These are phyloP conservation scores for Micromonas pusilla DNA, from an alignment of 139 green algal genomes.

Conservation along the genomic window DNA sequence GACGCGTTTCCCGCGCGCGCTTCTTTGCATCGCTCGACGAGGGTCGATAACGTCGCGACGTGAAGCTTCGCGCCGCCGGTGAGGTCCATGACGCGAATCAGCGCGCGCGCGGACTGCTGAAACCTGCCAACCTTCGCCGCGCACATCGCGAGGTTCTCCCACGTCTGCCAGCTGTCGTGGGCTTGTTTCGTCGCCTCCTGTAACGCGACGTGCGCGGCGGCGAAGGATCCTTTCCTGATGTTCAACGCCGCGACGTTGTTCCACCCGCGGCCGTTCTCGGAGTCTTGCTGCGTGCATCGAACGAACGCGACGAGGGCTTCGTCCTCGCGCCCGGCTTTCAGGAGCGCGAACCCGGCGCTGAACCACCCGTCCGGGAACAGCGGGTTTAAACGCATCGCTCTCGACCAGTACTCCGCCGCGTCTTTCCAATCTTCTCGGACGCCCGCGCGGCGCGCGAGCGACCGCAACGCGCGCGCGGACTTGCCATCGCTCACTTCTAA, in stretches of 20 bases:
- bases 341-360: conserved; percentile 62
- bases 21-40: conserved; percentile 24
- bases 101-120: background rate
- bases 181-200: conserved; percentile 63
- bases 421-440: conserved; percentile 44
- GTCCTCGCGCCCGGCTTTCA: conserved; percentile 48
- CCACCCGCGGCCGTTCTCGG: conserved; percentile 83
- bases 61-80: conserved; percentile 44
- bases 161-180: conserved; percentile 77
- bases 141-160: conserved; percentile 77
- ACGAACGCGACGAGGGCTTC: conserved; percentile 60
- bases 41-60: conserved; percentile 22
- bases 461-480: conserved; percentile 60
- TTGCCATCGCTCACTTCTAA: conserved; percentile 59
- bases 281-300: conserved; percentile 66
- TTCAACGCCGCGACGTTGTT: conserved; percentile 86
- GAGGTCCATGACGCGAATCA: conserved; percentile 46
- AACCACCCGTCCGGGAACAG: conserved; percentile 86
- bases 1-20: background rate
- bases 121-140: conserved; percentile 4
- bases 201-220: conserved; percentile 21
- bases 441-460: conserved; percentile 51
- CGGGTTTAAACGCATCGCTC: conserved; percentile 55
- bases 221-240: background rate
- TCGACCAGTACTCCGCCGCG: conserved; percentile 51